phyloP scores from a whole-genome alignment of 768 basidiomycete species.

The Panellus pusillus region DNA sequence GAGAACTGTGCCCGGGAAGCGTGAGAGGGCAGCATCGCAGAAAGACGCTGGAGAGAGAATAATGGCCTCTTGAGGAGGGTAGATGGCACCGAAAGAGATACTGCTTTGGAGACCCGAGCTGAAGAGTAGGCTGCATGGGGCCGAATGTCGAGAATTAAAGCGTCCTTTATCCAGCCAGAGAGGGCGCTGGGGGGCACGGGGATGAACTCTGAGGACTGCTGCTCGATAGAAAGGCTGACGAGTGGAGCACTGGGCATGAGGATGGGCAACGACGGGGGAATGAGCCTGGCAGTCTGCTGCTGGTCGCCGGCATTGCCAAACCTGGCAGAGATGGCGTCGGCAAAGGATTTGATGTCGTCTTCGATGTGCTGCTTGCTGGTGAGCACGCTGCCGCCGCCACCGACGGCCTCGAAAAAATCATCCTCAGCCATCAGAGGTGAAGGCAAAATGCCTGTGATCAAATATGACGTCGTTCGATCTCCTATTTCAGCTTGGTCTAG shows the following conservation, averaged over 20 bases:
- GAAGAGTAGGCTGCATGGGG: slow-evolving; percentile 72
- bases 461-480: no score
- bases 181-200: slow-evolving; percentile 30
- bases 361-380: slow-evolving; percentile 3
- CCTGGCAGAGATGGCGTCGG: slow-evolving; percentile 51
- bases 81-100: slow-evolving; percentile 90
- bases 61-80: slow-evolving; percentile 90
- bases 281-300: slow-evolving; percentile 33
- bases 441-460: no score
- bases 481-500: no score
- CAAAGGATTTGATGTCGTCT: slow-evolving; percentile 45
- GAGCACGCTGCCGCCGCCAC: slow-evolving; percentile 8
- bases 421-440: no score
- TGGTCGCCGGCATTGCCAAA: slow-evolving; percentile 41
- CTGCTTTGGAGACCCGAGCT: slow-evolving; percentile 64
- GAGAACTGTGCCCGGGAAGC: slow-evolving; percentile 59
- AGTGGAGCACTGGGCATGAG: slow-evolving; percentile 24
- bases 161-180: slow-evolving; percentile 33
- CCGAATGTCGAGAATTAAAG: slow-evolving; percentile 85
- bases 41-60: slow-evolving; percentile 76
- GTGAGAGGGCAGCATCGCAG: slow-evolving; percentile 74
- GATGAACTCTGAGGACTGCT: slow-evolving; percentile 2
- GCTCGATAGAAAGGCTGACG: slow-evolving; percentile 23
- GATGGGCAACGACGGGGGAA: slow-evolving; percentile 26
- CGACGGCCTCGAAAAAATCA: slow-evolving; percentile 45